Base-by-base conservation (phyloP, 2,329 filamentous ascomycete genomes). In the Dichotomopilus funicola region DNA sequence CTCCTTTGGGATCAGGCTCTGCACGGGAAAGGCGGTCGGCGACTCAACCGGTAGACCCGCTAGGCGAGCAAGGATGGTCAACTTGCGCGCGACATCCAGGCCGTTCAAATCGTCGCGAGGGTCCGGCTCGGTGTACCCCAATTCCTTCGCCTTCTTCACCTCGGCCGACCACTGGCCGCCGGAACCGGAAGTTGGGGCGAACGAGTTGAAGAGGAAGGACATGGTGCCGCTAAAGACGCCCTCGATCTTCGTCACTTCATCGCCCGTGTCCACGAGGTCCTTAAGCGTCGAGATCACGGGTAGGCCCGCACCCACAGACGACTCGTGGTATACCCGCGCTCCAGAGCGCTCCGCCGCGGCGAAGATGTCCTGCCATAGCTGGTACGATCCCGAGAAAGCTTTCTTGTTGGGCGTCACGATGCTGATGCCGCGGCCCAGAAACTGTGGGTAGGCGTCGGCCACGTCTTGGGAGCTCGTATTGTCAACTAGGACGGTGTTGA, bases 331-430 rank as follows among this genome's bases (percentile, higher is more conserved):
- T 57, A 97, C 79, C 68, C 90, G 88, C 44, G 91, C 89, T 44
- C 87, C 87, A 1, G 81, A 82, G 35, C 80, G 77, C 48, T 80
- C 78, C 1, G 91, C 86, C 1, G 89, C 80, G 3, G 77, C 74
- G 72, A 95, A 95, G 68, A 99, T 96, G 60, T 88, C 83, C 66
- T 89, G 81, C 91, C 92, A 99, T 54, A 96, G 77, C 64, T 83
- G 78, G 66, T 89, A 85, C 46, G 82, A 84, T 56, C 88, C 85
- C 0, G 90, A 95, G 74, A 99, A 99, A 11, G 88, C 92, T 75
- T 99, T 99, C 78, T 99, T 99, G 79, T 97, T 99, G 44, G 94
- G 91, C 0, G 94, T 99, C 34, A 97, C 89, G 65, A 99, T 84
- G 72, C 85, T 92, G 71, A 99, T 86, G 10, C 91, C 92, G 61